These are phyloP conservation scores for Vitis rupestris DNA, from an alignment of 164 flowering plant species.

Conservation along the genomic window DNA sequence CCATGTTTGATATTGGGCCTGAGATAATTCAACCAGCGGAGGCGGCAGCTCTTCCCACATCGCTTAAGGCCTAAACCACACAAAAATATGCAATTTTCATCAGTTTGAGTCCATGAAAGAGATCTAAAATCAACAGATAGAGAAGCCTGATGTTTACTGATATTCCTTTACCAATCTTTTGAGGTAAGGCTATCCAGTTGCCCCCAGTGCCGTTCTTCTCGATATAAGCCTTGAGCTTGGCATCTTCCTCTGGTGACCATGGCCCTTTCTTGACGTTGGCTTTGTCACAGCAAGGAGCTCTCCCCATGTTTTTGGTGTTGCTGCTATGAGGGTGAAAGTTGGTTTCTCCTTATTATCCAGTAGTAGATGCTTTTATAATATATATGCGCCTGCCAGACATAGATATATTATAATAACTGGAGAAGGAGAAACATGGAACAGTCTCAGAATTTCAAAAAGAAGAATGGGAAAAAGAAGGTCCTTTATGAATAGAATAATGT, in stretches of 20 bases:
- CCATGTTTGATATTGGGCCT: slow-evolving; percentile 89
- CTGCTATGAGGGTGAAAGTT: neutral
- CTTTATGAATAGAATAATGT: slow-evolving; percentile 22
- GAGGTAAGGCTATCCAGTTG: slow-evolving; percentile 90
- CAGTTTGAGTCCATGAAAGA: no score
- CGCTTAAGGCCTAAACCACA: slow-evolving; percentile 60
- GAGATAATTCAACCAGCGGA: slow-evolving; percentile 85
- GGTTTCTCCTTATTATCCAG: neutral
- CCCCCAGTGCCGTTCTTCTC: slow-evolving; percentile 76
- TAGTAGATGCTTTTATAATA: neutral
- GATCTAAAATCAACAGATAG: neutral
- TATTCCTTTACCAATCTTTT: slow-evolving; percentile 58
- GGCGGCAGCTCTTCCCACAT: slow-evolving; percentile 92
- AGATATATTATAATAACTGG: slow-evolving; percentile 33
- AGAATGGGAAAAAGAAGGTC: slow-evolving; percentile 15
- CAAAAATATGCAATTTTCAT: neutral
- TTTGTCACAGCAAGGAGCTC: slow-evolving; percentile 97
- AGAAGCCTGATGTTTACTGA: neutral
- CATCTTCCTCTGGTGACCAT: slow-evolving; percentile 94
- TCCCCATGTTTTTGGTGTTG: slow-evolving; percentile 51
- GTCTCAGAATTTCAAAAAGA: slow-evolving; percentile 23
- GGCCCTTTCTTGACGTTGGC: slow-evolving; percentile 89
- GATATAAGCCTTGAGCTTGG: slow-evolving; percentile 67
- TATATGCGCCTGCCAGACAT: neutral
- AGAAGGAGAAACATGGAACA: slow-evolving; percentile 38